phyloP scores from a whole-genome alignment of 768 basidiomycete genomes.

The Trametes coccinea region DNA sequence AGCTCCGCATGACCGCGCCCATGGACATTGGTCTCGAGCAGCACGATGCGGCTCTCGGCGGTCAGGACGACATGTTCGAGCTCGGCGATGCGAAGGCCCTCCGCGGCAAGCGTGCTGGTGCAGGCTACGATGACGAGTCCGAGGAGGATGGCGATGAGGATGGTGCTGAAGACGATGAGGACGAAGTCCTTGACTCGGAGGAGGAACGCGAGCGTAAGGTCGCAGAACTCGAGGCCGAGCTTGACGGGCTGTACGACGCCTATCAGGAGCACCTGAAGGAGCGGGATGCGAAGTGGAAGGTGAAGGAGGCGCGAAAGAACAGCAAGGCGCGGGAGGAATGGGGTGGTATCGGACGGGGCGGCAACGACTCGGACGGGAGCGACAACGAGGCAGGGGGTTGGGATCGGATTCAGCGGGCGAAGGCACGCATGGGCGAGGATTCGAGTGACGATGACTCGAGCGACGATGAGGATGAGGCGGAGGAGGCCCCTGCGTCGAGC shows the following conservation, averaged over 20 bases:
- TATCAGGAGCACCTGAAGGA: conserved; percentile 82
- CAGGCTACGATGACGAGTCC: conserved; percentile 47
- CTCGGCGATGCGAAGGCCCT: conserved; percentile 56
- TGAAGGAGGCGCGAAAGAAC: conserved; percentile 72
- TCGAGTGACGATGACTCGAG: conserved; percentile 53
- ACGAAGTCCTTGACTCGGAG: conserved; percentile 52
- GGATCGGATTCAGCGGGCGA: conserved; percentile 62
- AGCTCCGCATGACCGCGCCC: conserved; percentile 97
- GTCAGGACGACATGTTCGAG: conserved; percentile 89
- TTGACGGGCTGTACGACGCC: conserved; percentile 86
- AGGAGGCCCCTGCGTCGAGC: conserved; percentile 34
- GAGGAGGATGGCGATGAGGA: conserved; percentile 43
- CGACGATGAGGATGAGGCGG: conserved; percentile 47
- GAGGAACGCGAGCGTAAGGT: conserved; percentile 70
- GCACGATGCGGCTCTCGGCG: conserved; percentile 69
- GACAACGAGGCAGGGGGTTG: conserved; percentile 60
- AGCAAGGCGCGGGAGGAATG: conserved; percentile 80
- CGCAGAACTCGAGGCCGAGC: conserved; percentile 71
- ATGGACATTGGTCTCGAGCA: conserved; percentile 92
- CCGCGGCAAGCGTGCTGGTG: conserved; percentile 42
- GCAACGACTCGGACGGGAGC: conserved; percentile 43
- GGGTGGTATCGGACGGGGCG: conserved; percentile 62
- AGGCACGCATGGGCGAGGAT: conserved; percentile 45
- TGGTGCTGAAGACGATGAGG: conserved; percentile 41
- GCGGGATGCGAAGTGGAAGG: conserved; percentile 85